These are phyloP conservation scores for Fusarium multiceps DNA, from an alignment of 2,329 filamentous ascomycete genomes.

Conservation along the genomic window DNA sequence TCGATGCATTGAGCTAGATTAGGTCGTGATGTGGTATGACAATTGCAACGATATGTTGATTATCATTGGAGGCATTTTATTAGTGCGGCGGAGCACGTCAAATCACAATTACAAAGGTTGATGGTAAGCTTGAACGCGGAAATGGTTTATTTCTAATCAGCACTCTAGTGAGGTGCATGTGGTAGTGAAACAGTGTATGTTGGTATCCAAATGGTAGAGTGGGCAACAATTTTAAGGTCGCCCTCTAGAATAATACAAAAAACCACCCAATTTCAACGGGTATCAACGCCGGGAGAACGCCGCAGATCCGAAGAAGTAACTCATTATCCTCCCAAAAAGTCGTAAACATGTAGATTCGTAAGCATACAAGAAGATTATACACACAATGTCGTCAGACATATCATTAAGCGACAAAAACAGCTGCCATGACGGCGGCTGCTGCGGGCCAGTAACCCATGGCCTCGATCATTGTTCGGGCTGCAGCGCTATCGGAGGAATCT, in stretches of 20 bases:
- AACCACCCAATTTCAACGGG: conserved; percentile 5
- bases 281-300: conserved; percentile 31
- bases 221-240: not conserved
- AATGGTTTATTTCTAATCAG: conserved; percentile 5
- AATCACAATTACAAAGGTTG: not conserved
- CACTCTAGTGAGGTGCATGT: not conserved
- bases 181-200: not conserved
- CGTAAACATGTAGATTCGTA: conserved; percentile 22
- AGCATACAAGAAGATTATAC: conserved; percentile 28
- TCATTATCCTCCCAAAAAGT: conserved; percentile 12
- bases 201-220: not conserved
- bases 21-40: conserved; percentile 69
- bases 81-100: not conserved
- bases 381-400: not conserved
- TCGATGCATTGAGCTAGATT: conserved; percentile 2
- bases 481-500: conserved; percentile 27
- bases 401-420: conserved; percentile 57
- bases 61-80: not conserved
- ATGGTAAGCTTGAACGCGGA: not conserved
- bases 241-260: conserved; percentile 4
- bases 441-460: conserved; percentile 64
- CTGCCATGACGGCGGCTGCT: conserved; percentile 56
- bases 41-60: conserved; percentile 28
- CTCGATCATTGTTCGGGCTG: conserved; percentile 48
- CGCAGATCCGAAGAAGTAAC: not conserved